Conservation (phyloP, 345 rosid genomes). For the Aquilaria malaccensis region DNA sequence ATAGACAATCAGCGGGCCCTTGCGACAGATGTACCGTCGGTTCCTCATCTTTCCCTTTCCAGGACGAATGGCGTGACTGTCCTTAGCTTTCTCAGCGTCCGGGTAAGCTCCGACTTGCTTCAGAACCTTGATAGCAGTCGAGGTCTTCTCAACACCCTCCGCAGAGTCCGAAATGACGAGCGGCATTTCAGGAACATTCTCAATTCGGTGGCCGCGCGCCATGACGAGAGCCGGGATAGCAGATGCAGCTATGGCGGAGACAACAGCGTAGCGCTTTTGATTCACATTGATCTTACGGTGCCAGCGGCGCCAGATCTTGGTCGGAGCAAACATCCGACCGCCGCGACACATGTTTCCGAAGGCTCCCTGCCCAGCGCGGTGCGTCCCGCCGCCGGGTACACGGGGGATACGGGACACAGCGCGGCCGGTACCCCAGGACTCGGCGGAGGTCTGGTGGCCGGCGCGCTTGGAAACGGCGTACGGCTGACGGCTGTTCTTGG, state of each 20-base stretch:
- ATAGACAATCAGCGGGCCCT: constrained; percentile 83
- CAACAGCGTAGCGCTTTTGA: constrained; percentile 65
- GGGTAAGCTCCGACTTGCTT: constrained; percentile 79
- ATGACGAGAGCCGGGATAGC: constrained; percentile 72
- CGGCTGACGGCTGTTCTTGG: constrained; percentile 84
- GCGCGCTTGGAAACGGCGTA: constrained; percentile 81
- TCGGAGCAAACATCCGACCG: constrained; percentile 75
- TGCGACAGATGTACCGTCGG: constrained; percentile 72
- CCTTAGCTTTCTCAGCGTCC: constrained; percentile 86
- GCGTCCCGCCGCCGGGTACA: constrained; percentile 96
- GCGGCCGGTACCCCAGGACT: constrained; percentile 83
- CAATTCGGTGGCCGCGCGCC: constrained; percentile 90
- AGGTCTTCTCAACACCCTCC: constrained; percentile 70
- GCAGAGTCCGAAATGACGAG: constrained; percentile 69
- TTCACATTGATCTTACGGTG: constrained; percentile 55
- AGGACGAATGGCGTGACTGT: constrained; percentile 69
- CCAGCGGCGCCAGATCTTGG: constrained; percentile 86
- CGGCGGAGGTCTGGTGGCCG: constrained; percentile 93
- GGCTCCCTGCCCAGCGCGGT: constrained; percentile 96
- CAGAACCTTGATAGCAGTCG: constrained; percentile 66
- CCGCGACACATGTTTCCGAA: constrained; percentile 83
- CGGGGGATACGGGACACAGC: constrained; percentile 98
- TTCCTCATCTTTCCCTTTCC: constrained; percentile 91
- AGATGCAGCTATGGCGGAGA: constrained; percentile 83
- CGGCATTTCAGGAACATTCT: constrained; percentile 80